A percentile compares a stretch with the other conserved stretches of the same genome.
phyloP scores from a whole-genome alignment of 176 grass and related monocot genomes.

The Aegilops sharonensis region DNA sequence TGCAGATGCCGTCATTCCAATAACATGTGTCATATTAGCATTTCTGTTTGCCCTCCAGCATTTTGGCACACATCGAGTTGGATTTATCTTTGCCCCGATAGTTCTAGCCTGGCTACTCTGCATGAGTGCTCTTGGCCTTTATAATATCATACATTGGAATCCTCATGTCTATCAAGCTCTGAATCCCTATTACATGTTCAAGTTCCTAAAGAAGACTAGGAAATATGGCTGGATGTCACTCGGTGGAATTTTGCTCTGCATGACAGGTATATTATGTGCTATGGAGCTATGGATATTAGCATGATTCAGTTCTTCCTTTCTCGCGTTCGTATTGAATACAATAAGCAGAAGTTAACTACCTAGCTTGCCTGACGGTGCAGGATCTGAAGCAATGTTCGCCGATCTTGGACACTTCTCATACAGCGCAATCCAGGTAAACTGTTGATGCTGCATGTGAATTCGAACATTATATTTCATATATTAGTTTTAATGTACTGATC shows the following conservation, averaged over 20 bases:
- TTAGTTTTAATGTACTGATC: neutral
- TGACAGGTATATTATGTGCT: constrained; percentile 66
- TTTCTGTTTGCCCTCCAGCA: constrained; percentile 96
- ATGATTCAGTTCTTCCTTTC: neutral
- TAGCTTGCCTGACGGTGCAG: constrained; percentile 35
- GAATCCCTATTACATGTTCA: constrained; percentile 87
- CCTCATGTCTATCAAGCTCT: constrained; percentile 80
- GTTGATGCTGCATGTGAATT: neutral
- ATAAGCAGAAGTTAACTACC: constrained; percentile 1
- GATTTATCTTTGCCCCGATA: constrained; percentile 89
- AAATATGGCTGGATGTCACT: constrained; percentile 97
- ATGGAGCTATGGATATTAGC: neutral
- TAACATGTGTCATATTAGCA: constrained; percentile 84
- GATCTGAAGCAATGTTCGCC: constrained; percentile 99
- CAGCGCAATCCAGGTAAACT: constrained; percentile 82
- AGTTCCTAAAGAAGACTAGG: constrained; percentile 94
- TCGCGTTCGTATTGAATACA: neutral
- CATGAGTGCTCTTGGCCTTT: constrained; percentile 86
- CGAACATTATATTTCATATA: neutral
- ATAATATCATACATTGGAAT: constrained; percentile 94
- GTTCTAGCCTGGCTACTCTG: constrained; percentile 87
- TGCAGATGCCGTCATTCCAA: constrained; percentile 90
- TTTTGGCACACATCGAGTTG: constrained; percentile 83
- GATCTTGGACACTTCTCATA: constrained; percentile 98
- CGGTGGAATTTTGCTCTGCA: constrained; percentile 95